A percentile compares a stretch with the other conserved stretches of the same genome.
phyloP scores from a whole-genome alignment of 345 rosid species.

The Gossypium longicalyx region DNA sequence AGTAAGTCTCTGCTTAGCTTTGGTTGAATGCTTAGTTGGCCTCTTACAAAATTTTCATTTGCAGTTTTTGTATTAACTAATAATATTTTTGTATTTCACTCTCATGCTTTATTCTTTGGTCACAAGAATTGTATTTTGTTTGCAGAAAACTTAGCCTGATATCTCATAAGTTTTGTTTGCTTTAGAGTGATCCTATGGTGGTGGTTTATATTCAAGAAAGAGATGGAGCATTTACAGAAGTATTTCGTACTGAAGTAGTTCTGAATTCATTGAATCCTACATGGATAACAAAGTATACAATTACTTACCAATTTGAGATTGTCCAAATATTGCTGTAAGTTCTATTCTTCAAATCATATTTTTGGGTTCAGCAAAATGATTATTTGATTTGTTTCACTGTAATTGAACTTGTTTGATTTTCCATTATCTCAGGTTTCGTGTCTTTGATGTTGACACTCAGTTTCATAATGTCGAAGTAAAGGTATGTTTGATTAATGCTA shows the following conservation, averaged over 20 bases:
- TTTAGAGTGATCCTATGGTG: constrained; percentile 89
- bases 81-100: constrained; percentile 10
- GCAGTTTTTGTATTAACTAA: neutral
- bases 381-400: constrained; percentile 18
- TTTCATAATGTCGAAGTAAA: constrained; percentile 56
- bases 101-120: neutral
- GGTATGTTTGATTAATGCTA: constrained; percentile 1
- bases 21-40: neutral
- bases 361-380: constrained; percentile 3
- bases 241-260: constrained; percentile 73
- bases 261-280: constrained; percentile 74
- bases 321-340: constrained; percentile 83
- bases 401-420: constrained; percentile 19
- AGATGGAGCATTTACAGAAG: constrained; percentile 62
- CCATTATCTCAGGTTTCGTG: constrained; percentile 49
- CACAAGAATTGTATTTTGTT: neutral
- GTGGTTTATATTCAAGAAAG: constrained; percentile 60
- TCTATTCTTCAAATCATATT: neutral
- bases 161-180: constrained; percentile 26
- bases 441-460: constrained; percentile 77
- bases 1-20: neutral
- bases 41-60: neutral
- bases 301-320: constrained; percentile 63
- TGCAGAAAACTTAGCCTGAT: constrained; percentile 18
- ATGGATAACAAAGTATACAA: constrained; percentile 56